phyloP scores from a whole-genome alignment of 306 rosid genomes.

The Lathyrus tuberosus region DNA sequence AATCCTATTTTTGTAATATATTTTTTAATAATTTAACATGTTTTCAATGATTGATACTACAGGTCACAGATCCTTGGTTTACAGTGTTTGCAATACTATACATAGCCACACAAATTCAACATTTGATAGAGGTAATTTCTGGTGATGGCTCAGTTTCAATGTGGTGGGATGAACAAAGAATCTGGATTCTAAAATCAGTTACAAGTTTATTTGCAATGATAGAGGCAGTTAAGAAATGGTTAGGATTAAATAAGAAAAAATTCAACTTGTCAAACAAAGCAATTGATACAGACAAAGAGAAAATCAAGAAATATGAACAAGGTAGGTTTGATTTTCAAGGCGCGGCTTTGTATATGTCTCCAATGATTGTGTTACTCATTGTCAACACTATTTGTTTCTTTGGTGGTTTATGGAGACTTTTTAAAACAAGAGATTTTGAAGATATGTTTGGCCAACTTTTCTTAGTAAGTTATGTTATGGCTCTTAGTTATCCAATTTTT shows the following conservation, averaged over 20 bases:
- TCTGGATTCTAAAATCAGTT: conserved; percentile 49
- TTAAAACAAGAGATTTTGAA: conserved; percentile 35
- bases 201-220: conserved; percentile 41
- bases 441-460: conserved; percentile 48
- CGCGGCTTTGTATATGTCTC: conserved; percentile 54
- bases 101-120: conserved; percentile 46
- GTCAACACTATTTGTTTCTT: conserved; percentile 44
- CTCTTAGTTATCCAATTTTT: conserved; percentile 47
- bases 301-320: conserved; percentile 47
- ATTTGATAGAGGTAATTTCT: conserved; percentile 50
- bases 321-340: conserved; percentile 60
- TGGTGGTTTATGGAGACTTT: conserved; percentile 44
- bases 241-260: conserved; percentile 42
- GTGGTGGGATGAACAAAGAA: conserved; percentile 63
- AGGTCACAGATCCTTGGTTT: conserved; percentile 56
- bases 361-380: conserved; percentile 43
- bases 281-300: conserved; percentile 54
- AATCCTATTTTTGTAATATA: too few species aligned
- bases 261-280: conserved; percentile 51
- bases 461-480: conserved; percentile 38
- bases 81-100: conserved; percentile 41
- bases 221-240: conserved; percentile 39
- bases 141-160: conserved; percentile 45
- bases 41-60: not conserved
- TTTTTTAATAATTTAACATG: not conserved